Evolutionary conservation across 441 rosid species (phyloP).

Genomic region (Arabidopsis hybrid): DNA sequence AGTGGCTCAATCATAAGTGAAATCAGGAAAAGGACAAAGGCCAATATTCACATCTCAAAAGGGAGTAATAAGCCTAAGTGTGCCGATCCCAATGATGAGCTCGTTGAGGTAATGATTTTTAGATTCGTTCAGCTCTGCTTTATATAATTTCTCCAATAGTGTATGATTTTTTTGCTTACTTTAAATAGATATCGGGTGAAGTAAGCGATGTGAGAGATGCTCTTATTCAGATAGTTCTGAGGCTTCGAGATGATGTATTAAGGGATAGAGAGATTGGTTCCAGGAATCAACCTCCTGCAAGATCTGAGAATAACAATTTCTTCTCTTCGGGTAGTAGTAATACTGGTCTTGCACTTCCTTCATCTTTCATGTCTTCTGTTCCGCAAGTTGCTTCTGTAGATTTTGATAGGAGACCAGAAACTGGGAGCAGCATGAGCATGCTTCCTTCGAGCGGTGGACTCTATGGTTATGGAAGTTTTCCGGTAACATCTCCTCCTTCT

Average conservation of each 20-base stretch:
- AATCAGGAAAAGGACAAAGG: constrained; percentile 81
- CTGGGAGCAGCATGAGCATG: constrained; percentile 64
- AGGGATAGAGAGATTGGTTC: constrained; percentile 65
- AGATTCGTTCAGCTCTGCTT: background rate
- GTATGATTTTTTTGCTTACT: constrained; percentile 13
- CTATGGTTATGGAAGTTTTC: constrained; percentile 76
- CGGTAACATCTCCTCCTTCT: constrained; percentile 55
- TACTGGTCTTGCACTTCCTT: constrained; percentile 59
- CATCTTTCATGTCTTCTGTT: constrained; percentile 75
- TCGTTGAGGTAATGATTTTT: constrained; percentile 71
- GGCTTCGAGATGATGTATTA: constrained; percentile 91
- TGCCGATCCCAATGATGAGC: constrained; percentile 83
- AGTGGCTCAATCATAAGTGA: constrained; percentile 92
- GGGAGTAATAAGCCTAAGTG: constrained; percentile 66
- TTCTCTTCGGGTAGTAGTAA: constrained; percentile 53
- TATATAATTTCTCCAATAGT: background rate
- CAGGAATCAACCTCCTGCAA: constrained; percentile 57
- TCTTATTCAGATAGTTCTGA: constrained; percentile 82
- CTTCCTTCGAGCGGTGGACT: constrained; percentile 70
- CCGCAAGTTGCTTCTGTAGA: constrained; percentile 70
- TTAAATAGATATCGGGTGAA: constrained; percentile 76
- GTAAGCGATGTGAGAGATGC: constrained; percentile 84
- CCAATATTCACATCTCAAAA: constrained; percentile 83
- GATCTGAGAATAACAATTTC: constrained; percentile 52
- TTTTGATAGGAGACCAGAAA: constrained; percentile 81